A percentile compares a stretch with the other conserved stretches of the same genome.
These are phyloP conservation scores for Trichoderma oligosporum DNA, from an alignment of 2,329 filamentous ascomycete species.

Conservation along the genomic window DNA sequence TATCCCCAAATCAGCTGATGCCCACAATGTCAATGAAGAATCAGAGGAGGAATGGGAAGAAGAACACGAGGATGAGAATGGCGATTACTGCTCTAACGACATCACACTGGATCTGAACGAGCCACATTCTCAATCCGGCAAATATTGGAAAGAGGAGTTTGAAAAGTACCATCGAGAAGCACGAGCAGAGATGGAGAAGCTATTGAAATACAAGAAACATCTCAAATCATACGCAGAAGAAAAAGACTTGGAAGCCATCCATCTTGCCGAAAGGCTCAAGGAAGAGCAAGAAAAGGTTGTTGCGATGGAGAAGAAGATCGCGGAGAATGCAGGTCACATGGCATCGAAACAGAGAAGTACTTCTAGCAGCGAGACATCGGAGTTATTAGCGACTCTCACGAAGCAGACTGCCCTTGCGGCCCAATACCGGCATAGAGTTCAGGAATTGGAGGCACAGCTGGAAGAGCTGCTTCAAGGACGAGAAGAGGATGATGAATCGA, in stretches of 20 bases:
- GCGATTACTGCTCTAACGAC: conserved; percentile 45
- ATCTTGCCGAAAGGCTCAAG: conserved; percentile 61
- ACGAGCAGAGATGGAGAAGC: conserved; percentile 68
- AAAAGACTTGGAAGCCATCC: conserved; percentile 68
- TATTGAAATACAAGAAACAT: conserved; percentile 74
- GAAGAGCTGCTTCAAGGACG: conserved; percentile 39
- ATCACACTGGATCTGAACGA: conserved; percentile 68
- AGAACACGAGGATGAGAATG: conserved; percentile 50
- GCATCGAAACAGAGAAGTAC: conserved; percentile 31
- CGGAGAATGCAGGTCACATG: conserved; percentile 58
- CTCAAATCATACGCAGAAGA: conserved; percentile 75
- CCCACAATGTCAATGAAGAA: conserved; percentile 21
- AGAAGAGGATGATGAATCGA: conserved; percentile 29
- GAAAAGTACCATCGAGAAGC: conserved; percentile 70
- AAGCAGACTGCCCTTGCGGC: conserved; percentile 55
- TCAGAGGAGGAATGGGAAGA: conserved; percentile 53
- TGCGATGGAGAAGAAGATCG: conserved; percentile 59
- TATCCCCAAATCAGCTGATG: conserved; percentile 21
- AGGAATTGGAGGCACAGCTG: conserved; percentile 53
- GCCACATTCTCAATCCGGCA: conserved; percentile 69
- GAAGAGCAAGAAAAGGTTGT: conserved; percentile 64
- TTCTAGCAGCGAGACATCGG: conserved; percentile 43
- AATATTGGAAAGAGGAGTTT: conserved; percentile 77
- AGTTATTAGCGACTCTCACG: conserved; percentile 51
- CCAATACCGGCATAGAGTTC: conserved; percentile 57